These are phyloP conservation scores for Casuarina equisetifolia DNA, from an alignment of 306 rosid genomes.

Conservation along the genomic window DNA sequence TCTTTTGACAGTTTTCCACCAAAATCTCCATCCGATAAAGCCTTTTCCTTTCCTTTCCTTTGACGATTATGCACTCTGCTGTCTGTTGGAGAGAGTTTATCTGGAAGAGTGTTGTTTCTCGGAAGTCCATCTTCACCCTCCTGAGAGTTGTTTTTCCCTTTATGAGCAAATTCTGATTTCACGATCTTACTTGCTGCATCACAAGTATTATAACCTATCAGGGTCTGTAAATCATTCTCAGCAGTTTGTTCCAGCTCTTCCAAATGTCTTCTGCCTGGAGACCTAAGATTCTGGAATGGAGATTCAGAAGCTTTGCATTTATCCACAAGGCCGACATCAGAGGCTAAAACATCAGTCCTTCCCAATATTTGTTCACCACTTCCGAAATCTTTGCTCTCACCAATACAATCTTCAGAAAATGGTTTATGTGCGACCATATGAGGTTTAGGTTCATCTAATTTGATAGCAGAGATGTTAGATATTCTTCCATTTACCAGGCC, in stretches of 20 bases:
- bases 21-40: conserved; percentile 42
- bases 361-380: conserved; percentile 30
- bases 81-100: conserved; percentile 43
- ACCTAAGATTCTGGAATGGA: conserved; percentile 25
- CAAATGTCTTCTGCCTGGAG: conserved; percentile 30
- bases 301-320: conserved; percentile 30
- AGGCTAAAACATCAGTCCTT: conserved; percentile 23
- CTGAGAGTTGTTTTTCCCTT: conserved; percentile 27
- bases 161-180: conserved; percentile 23
- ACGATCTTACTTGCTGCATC: conserved; percentile 29
- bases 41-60: conserved; percentile 63
- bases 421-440: conserved; percentile 29
- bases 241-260: conserved; percentile 51
- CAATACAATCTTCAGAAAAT: conserved; percentile 29
- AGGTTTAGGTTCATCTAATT: conserved; percentile 37
- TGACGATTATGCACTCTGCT: conserved; percentile 33
- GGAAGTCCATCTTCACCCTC: conserved; percentile 28
- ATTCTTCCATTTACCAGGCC: conserved; percentile 35
- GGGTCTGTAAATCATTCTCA: conserved; percentile 52
- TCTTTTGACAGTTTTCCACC: conserved; percentile 45
- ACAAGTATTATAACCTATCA: conserved; percentile 28
- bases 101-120: conserved; percentile 29
- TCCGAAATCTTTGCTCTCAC: conserved; percentile 31
- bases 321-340: conserved; percentile 21
- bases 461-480: conserved; percentile 21